Base-by-base conservation (phyloP, 208 protist genomes). In the Leishmania guyanensis region DNA sequence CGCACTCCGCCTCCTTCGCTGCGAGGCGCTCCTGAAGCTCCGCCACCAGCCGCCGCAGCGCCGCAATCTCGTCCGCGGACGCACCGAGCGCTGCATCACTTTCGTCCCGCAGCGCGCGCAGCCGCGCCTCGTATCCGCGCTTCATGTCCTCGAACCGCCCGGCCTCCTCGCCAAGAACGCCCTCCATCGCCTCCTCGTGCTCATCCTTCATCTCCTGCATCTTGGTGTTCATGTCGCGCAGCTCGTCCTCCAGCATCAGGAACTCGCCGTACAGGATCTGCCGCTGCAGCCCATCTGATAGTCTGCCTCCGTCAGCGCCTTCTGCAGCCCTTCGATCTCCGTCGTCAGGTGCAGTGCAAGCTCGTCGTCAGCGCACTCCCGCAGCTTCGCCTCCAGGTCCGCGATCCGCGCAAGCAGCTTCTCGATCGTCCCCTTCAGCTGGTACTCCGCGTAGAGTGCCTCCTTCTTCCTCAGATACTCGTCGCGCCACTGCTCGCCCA, bases 391-490 rank as follows among this genome's bases (percentile, higher is more conserved):
- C 74, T 97, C 91, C 5, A 97, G 75, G 74, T 94, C 86, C 26
- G 88, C 85, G 51, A 94, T 94, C 26, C 88, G 89, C 26, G 76
- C 77, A 14, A 94, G 89, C 43, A 93, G 82, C 79, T 91, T 86
- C 60, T 94, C 84, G 64, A 92, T 89, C 48, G 80, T 93, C 17
- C 88, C 85, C 60, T 95, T 86, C 46, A 97, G 83, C 72, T 96
- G 87, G 70, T 93, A 94, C 82, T 94, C 92, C 26, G 84, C 77
- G 78, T 90, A 92, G 17, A 96, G 87, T 48, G 92, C 92, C 82
- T 94, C 92, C 81, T 91, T 93, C 83, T 94, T 94, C 80, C 88
- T 89, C 74, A 86, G 84, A 82, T 93, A 96, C 69, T 89, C 88
- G 77, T 93, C 89, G 79, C 86, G 82, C 50, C 90, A 85, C 58